Percentiles rank a stretch among this genome's conserved stretches.
phyloP scores from a whole-genome alignment of 2,329 filamentous ascomycete species.

The Pseudopyricularia javanii region DNA sequence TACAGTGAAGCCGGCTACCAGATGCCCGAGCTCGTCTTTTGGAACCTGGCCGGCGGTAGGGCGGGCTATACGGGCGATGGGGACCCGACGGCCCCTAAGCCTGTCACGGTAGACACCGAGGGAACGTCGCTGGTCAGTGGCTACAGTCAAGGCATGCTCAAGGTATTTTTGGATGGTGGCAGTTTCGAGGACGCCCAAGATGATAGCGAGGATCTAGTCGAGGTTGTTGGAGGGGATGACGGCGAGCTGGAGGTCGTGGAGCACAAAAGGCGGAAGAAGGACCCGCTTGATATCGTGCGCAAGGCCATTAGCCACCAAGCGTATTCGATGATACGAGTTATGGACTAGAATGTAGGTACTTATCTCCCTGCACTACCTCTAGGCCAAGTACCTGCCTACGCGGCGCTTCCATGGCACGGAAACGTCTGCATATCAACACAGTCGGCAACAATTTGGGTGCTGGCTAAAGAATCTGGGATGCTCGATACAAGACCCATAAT shows the following conservation, averaged over 20 bases:
- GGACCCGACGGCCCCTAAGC: slow-evolving; percentile 29
- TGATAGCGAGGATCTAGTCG: slow-evolving; percentile 10
- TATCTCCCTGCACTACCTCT: too few species aligned
- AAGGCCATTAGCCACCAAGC: slow-evolving; percentile 40
- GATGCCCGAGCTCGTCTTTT: slow-evolving; percentile 47
- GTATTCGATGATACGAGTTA: slow-evolving; percentile 41
- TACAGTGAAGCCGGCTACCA: slow-evolving; percentile 40
- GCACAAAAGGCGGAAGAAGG: slow-evolving; percentile 25
- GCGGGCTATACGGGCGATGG: slow-evolving; percentile 8
- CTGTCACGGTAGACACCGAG: slow-evolving; percentile 27
- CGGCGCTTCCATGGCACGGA: too few species aligned
- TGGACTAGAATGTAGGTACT: slow-evolving; percentile 30
- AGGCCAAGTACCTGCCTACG: too few species aligned
- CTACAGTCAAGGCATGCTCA: slow-evolving; percentile 45
- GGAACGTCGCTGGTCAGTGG: slow-evolving; percentile 39
- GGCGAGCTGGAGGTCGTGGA: slow-evolving; percentile 11
- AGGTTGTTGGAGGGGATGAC: slow-evolving; percentile 13
- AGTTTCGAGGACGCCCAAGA: slow-evolving; percentile 28
- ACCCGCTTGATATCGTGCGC: slow-evolving; percentile 30
- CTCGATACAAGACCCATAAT: too few species aligned
- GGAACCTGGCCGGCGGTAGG: slow-evolving; percentile 38
- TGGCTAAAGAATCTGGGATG: too few species aligned
- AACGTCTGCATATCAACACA: too few species aligned
- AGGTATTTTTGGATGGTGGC: slow-evolving; percentile 40
- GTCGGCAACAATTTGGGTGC: too few species aligned